Evolutionary conservation across 768 basidiomycete genomes (phyloP).

Genomic region (Infundibulicybe gibba): DNA sequence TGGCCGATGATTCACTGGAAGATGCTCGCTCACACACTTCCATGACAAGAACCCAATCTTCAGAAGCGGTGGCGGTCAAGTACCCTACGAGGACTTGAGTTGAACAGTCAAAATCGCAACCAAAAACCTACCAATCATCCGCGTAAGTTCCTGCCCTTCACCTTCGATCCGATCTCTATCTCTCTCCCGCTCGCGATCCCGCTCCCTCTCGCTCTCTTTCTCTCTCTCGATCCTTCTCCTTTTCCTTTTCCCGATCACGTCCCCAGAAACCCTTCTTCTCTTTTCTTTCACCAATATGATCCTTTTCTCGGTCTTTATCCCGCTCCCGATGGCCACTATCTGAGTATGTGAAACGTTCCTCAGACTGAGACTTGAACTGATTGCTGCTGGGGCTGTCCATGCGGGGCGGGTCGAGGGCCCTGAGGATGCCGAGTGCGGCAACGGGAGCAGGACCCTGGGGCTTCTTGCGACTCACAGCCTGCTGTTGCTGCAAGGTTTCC

Average conservation of each 20-base stretch:
- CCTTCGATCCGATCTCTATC: conserved; percentile 10
- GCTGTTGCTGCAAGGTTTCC: conserved; percentile 6
- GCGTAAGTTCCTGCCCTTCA: conserved; percentile 13
- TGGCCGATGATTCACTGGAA: conserved; percentile 65
- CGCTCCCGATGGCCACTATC: conserved; percentile 29
- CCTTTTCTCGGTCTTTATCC: conserved; percentile 11
- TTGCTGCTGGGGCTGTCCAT: conserved; percentile 19
- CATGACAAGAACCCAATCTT: conserved; percentile 79
- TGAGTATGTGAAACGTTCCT: conserved; percentile 25
- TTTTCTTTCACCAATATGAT: conserved; percentile 32
- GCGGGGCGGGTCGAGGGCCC: conserved; percentile 55
- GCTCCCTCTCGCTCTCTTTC: conserved; percentile 6
- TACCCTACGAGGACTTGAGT: conserved; percentile 43
- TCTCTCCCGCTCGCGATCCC: conserved; percentile 4
- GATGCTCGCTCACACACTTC: conserved; percentile 87
- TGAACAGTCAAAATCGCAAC: conserved; percentile 9
- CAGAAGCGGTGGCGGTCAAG: conserved; percentile 73
- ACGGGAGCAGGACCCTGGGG: conserved; percentile 24
- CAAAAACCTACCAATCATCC: conserved; percentile 11
- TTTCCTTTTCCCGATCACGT: conserved; percentile 26
- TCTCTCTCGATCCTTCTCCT: conserved; percentile 7
- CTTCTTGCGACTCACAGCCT: conserved; percentile 18
- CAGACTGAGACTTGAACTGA: conserved; percentile 22
- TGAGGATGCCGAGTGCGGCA: conserved; percentile 52
- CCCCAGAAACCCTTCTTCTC: conserved; percentile 59